A percentile compares a stretch with the other conserved stretches of the same genome.
Evolutionary conservation across 225 moss, liverwort and hornwort genomes (phyloP).

Genomic region (Bryoerythrophyllum caledonicum): DNA sequence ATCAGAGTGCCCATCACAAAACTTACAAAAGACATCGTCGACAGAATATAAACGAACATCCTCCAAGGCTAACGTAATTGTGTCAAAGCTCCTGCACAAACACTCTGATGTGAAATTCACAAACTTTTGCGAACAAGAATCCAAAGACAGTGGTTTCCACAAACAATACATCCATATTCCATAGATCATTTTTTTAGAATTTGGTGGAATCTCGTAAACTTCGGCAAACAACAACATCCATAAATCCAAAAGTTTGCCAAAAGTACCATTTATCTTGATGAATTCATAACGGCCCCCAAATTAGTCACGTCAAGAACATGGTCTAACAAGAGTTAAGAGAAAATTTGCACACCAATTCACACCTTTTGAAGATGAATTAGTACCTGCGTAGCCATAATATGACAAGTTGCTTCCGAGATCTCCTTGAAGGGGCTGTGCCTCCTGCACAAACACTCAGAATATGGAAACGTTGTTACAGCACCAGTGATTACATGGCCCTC

Average conservation of each 20-base stretch:
- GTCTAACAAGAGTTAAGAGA: not conserved
- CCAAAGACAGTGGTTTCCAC: not conserved
- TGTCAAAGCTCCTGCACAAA: not conserved
- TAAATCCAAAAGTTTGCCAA: too few relatives aligned
- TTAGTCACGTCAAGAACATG: not conserved
- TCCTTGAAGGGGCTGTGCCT: too few relatives aligned
- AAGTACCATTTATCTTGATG: too few relatives aligned
- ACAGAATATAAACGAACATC: not conserved
- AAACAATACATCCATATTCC: too few relatives aligned
- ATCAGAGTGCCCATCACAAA: not conserved
- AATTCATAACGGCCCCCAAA: too few relatives aligned
- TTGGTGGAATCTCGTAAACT: too few relatives aligned
- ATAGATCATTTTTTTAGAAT: too few relatives aligned
- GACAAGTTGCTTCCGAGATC: not conserved
- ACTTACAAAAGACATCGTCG: not conserved
- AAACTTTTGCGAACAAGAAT: too few relatives aligned
- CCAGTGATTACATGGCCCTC: too few relatives aligned
- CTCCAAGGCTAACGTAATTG: not conserved
- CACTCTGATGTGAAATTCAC: not conserved
- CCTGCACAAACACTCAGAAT: too few relatives aligned
- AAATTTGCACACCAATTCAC: not conserved
- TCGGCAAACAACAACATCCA: too few relatives aligned
- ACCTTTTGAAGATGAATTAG: not conserved
- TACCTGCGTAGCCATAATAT: not conserved
- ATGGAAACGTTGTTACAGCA: too few relatives aligned